Evolutionary conservation across 2,329 filamentous ascomycete genomes (phyloP).

Genomic region (Pseudogymnoascus sp.): DNA sequence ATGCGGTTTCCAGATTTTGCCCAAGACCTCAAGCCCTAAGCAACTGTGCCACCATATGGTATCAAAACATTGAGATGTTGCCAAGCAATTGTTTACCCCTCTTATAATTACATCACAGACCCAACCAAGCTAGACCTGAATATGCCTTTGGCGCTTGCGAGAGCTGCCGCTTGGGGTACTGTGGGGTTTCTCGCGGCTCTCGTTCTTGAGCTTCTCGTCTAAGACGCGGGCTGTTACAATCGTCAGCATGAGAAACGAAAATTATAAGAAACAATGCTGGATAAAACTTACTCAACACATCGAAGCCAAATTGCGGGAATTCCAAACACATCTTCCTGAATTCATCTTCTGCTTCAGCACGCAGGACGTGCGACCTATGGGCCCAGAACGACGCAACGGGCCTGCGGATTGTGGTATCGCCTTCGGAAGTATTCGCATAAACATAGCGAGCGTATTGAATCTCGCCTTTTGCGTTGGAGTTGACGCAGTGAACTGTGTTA

Average conservation of each 20-base stretch:
- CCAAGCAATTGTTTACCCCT: conserved; percentile 1
- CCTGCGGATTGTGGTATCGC: conserved; percentile 67
- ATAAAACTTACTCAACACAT: conserved; percentile 66
- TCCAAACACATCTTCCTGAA: conserved; percentile 81
- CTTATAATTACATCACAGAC: background rate
- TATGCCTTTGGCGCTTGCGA: conserved; percentile 5
- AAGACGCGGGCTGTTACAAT: conserved; percentile 48
- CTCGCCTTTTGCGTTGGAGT: conserved; percentile 80
- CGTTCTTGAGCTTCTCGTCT: conserved; percentile 60
- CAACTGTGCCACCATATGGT: background rate
- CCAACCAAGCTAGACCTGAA: background rate
- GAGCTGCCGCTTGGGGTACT: conserved; percentile 8
- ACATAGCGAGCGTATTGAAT: conserved; percentile 88
- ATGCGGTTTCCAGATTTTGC: background rate
- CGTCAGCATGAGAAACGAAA: conserved; percentile 17
- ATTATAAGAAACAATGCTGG: background rate
- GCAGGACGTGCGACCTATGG: conserved; percentile 67
- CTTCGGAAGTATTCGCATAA: conserved; percentile 64
- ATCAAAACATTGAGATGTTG: background rate
- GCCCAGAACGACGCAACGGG: conserved; percentile 92
- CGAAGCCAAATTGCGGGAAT: conserved; percentile 86
- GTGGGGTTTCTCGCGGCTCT: conserved; percentile 50
- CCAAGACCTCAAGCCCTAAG: background rate
- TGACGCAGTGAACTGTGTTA: conserved; percentile 65
- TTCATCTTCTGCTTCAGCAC: conserved; percentile 77